Evolutionary conservation across 352 stramenopile genomes (phyloP).

Genomic region (Pythium brassicae): DNA sequence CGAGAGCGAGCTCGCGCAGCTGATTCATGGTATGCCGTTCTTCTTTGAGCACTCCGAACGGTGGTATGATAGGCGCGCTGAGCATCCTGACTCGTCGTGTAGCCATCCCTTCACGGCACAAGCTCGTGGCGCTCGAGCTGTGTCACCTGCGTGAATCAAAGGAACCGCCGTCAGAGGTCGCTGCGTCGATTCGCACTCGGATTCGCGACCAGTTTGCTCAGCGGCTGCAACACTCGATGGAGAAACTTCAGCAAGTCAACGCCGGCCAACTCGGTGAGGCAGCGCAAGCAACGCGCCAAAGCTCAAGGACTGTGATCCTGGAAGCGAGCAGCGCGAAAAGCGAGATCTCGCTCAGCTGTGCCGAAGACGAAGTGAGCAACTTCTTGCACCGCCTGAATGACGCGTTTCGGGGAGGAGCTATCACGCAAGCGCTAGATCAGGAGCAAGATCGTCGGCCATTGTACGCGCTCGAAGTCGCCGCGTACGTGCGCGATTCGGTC

Average conservation of each 20-base stretch:
- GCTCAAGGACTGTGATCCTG: conserved; percentile 38
- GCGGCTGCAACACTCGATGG: conserved; percentile 28
- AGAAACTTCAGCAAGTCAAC: conserved; percentile 14
- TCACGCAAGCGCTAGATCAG: conserved; percentile 19
- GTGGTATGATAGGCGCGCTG: too few relatives aligned
- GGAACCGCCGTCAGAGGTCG: conserved; percentile 28
- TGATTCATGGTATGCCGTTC: conserved; percentile 54
- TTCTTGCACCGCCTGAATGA: conserved; percentile 61
- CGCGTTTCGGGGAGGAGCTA: conserved; percentile 51
- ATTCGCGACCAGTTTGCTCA: conserved; percentile 38
- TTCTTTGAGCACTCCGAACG: neutral
- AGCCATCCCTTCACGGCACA: conserved; percentile 67
- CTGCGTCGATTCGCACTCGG: conserved; percentile 36
- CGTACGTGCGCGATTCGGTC: conserved; percentile 39
- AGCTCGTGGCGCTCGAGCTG: conserved; percentile 62
- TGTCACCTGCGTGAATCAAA: conserved; percentile 53
- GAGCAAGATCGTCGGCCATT: conserved; percentile 20
- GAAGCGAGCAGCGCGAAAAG: conserved; percentile 42
- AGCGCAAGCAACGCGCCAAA: neutral
- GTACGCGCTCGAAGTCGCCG: conserved; percentile 24
- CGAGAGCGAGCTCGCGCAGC: conserved; percentile 48
- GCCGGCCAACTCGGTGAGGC: neutral
- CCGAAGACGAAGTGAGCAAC: conserved; percentile 43
- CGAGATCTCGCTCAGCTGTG: conserved; percentile 31
- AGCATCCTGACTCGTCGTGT: too few relatives aligned